phyloP scores from a whole-genome alignment of 108 stramenopile species.

The Fragilaria crotonensis region DNA sequence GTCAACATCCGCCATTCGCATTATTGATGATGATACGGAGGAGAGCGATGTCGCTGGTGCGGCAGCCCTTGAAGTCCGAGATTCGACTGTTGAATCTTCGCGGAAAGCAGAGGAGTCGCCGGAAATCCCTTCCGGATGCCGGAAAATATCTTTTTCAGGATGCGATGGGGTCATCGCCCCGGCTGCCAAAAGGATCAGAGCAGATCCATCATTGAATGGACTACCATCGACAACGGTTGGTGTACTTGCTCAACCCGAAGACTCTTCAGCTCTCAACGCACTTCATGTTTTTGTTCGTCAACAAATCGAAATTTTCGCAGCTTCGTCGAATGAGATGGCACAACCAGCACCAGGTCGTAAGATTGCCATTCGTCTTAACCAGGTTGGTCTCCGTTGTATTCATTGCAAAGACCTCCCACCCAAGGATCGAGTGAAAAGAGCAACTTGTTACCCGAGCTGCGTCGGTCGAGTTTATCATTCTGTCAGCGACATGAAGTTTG shows the following conservation, averaged over 20 bases:
- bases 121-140: no score
- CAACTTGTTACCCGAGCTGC: constrained; percentile 42
- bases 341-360: constrained; percentile 56
- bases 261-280: constrained; percentile 24
- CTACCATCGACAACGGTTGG: no score
- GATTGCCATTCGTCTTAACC: constrained; percentile 30
- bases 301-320: constrained; percentile 57
- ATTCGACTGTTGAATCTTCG: no score
- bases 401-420: constrained; percentile 28
- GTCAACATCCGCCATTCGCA: no score
- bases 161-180: no score
- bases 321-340: constrained; percentile 23
- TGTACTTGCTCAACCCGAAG: constrained; percentile 14
- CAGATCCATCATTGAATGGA: no score
- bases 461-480: constrained; percentile 48
- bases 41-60: no score
- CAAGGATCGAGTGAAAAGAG: constrained; percentile 34
- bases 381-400: constrained; percentile 59
- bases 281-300: constrained; percentile 45
- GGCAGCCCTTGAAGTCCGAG: no score
- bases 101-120: no score
- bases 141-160: no score
- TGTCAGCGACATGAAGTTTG: constrained; percentile 61
- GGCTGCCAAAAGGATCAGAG: no score
- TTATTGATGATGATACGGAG: no score